These are phyloP conservation scores for Cyclanthera cordifolia DNA, from an alignment of 306 rosid genomes.

Conservation along the genomic window DNA sequence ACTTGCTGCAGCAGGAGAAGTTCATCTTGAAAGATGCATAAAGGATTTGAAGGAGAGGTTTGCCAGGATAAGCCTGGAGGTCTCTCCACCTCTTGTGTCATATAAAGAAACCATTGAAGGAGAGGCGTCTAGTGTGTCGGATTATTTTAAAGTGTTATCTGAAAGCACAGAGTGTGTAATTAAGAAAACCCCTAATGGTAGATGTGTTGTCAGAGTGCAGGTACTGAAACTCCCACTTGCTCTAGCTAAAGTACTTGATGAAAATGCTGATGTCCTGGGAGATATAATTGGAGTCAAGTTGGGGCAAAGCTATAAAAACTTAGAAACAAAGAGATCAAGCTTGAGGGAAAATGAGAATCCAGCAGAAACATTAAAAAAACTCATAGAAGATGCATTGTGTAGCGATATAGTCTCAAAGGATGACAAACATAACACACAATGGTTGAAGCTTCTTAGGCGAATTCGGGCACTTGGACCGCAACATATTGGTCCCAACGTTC, in stretches of 20 bases:
- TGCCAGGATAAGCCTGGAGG: constrained; percentile 67
- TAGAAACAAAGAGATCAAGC: constrained; percentile 33
- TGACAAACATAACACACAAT: constrained; percentile 47
- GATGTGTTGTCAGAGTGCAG: constrained; percentile 60
- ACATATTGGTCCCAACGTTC: constrained; percentile 65
- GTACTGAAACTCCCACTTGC: constrained; percentile 62
- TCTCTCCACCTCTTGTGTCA: constrained; percentile 76
- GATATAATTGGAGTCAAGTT: constrained; percentile 44
- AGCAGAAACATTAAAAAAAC: constrained; percentile 39
- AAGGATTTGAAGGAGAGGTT: constrained; percentile 85
- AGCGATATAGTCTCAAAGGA: constrained; percentile 33
- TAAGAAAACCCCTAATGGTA: constrained; percentile 61
- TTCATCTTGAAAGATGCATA: constrained; percentile 84
- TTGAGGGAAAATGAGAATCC: constrained; percentile 33
- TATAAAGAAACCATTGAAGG: constrained; percentile 66
- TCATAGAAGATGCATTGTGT: constrained; percentile 55
- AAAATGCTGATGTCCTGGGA: constrained; percentile 52
- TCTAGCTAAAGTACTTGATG: constrained; percentile 64
- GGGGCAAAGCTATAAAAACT: constrained; percentile 32
- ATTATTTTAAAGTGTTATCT: constrained; percentile 41
- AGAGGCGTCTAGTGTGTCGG: constrained; percentile 38
- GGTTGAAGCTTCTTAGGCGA: constrained; percentile 65
- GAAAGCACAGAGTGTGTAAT: constrained; percentile 48
- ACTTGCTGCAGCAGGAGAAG: constrained; percentile 85
- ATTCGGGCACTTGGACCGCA: constrained; percentile 86